phyloP scores from a whole-genome alignment of 1,139 yeast species.

The Scheffersomyces illinoinensis region DNA sequence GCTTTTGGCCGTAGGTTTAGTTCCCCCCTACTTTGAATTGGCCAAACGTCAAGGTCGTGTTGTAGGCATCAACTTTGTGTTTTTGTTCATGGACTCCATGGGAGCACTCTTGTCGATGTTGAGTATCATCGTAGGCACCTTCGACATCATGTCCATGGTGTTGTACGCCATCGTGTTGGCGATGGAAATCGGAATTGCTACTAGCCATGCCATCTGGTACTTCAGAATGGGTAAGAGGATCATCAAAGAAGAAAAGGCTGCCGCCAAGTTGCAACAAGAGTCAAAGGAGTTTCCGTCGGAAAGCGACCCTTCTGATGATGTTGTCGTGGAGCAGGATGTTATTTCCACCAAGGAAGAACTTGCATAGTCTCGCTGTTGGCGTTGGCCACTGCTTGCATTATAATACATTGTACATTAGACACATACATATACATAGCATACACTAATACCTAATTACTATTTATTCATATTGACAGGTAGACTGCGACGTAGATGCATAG shows the following conservation, averaged over 20 bases:
- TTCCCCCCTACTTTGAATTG: slow-evolving; percentile 89
- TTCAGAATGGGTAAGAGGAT: slow-evolving; percentile 44
- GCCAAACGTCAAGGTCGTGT: slow-evolving; percentile 80
- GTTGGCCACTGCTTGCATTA: neutral
- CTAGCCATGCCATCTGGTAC: slow-evolving; percentile 72
- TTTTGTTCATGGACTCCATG: slow-evolving; percentile 69
- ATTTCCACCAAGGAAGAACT: neutral
- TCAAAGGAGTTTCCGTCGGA: neutral
- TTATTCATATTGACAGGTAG: neutral
- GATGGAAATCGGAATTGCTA: slow-evolving; percentile 75
- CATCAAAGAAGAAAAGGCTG: slow-evolving; percentile 23
- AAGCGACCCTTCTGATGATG: neutral
- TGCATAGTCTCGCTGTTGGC: neutral
- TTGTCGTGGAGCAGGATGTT: neutral
- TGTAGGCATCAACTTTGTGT: slow-evolving; percentile 84
- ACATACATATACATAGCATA: neutral
- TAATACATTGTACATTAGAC: neutral
- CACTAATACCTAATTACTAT: neutral
- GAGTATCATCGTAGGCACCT: slow-evolving; percentile 57
- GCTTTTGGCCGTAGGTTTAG: slow-evolving; percentile 69
- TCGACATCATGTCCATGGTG: slow-evolving; percentile 78
- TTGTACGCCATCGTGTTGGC: slow-evolving; percentile 71
- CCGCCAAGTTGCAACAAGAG: neutral
- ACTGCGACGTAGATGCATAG: neutral
- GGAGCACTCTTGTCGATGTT: slow-evolving; percentile 82